Percentiles rank a stretch among this genome's conserved stretches.
phyloP scores from a whole-genome alignment of 352 stramenopile genomes.

The Phytophthora multivora region DNA sequence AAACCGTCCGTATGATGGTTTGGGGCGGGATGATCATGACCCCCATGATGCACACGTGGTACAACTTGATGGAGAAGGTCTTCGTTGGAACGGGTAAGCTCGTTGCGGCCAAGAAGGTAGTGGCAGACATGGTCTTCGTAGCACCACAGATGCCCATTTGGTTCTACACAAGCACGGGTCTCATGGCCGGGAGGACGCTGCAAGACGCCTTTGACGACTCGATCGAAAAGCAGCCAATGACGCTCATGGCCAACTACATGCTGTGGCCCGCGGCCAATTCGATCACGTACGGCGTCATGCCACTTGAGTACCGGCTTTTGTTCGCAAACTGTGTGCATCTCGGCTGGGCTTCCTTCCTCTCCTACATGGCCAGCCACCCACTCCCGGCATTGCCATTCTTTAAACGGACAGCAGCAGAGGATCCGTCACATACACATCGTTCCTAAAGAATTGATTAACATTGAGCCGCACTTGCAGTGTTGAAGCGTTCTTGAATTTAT shows the following conservation, averaged over 20 bases:
- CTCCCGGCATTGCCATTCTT: slow-evolving; percentile 14
- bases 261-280: slow-evolving; percentile 40
- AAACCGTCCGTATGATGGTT: slow-evolving; percentile 69
- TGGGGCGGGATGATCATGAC: slow-evolving; percentile 88
- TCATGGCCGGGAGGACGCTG: slow-evolving; percentile 33
- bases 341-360: slow-evolving; percentile 43
- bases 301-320: slow-evolving; percentile 37
- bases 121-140: slow-evolving; percentile 41
- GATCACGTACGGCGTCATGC: slow-evolving; percentile 39
- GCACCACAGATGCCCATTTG: slow-evolving; percentile 34
- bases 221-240: slow-evolving; percentile 32
- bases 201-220: slow-evolving; percentile 28
- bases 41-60: slow-evolving; percentile 90
- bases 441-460: not conserved
- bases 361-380: slow-evolving; percentile 30
- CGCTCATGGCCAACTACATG: slow-evolving; percentile 39
- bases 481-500: not conserved
- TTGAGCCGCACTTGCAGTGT: not conserved
- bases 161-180: slow-evolving; percentile 36
- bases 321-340: slow-evolving; percentile 40
- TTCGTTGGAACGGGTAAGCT: slow-evolving; percentile 27
- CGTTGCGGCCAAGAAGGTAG: slow-evolving; percentile 37
- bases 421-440: slow-evolving; percentile 1
- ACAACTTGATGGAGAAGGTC: slow-evolving; percentile 74
- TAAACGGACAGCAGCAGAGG: not conserved